Percentiles rank a stretch among this genome's conserved stretches.
Evolutionary conservation across 352 stramenopile species (phyloP).

Genomic region (Poterioochromonas sp.): DNA sequence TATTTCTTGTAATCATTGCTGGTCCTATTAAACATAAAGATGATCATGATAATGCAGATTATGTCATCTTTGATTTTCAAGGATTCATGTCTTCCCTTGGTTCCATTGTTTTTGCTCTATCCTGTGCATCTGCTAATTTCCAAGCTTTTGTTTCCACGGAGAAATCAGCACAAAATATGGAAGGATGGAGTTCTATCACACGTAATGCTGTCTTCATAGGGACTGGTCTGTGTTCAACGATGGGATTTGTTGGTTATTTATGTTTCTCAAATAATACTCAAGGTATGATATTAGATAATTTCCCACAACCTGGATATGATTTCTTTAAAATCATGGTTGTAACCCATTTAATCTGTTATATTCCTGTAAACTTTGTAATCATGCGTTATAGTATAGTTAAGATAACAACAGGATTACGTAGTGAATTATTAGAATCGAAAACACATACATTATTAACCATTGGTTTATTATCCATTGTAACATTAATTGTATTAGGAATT

Average conservation of each 20-base stretch:
- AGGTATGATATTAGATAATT: conserved; percentile 50
- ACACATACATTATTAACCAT: not conserved
- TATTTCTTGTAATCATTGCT: conserved; percentile 22
- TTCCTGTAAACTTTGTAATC: conserved; percentile 32
- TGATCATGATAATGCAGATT: not conserved
- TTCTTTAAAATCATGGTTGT: conserved; percentile 34
- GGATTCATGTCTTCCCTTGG: not conserved
- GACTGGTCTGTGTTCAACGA: conserved; percentile 37
- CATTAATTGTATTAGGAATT: not conserved
- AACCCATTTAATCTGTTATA: conserved; percentile 28
- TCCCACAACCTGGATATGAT: conserved; percentile 32
- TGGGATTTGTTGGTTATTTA: conserved; percentile 46
- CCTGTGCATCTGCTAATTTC: conserved; percentile 27
- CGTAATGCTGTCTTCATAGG: conserved; percentile 38
- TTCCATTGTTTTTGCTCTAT: conserved; percentile 27
- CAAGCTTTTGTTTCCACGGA: conserved; percentile 24
- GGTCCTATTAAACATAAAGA: conserved; percentile 29
- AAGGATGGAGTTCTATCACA: conserved; percentile 35
- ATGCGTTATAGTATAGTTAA: conserved; percentile 29
- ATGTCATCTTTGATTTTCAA: not conserved
- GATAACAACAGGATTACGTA: not conserved
- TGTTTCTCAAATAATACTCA: conserved; percentile 42
- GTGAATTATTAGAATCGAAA: not conserved
- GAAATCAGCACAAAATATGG: conserved; percentile 34
- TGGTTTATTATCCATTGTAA: not conserved